Base-by-base conservation (phyloP, 345 rosid species). In the Noccaea caerulescens region DNA sequence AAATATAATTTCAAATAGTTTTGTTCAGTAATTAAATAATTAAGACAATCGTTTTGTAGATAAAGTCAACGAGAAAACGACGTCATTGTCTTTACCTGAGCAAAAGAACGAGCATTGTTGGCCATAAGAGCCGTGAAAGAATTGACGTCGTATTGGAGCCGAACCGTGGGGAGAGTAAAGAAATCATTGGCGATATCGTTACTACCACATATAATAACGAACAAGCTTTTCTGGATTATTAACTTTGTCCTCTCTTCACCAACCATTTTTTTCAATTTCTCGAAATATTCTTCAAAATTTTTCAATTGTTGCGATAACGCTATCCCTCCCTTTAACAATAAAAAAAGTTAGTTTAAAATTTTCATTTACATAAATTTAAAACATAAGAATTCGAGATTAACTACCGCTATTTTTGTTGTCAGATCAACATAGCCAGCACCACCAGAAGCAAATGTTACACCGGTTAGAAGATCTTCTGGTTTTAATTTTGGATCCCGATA, bases 371-470 rank as follows among this genome's bases (percentile, higher is more conserved):
- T 37, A 13, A 59, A n/a, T 10, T 7, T 23, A 56, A 38, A 23
- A 43, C 6, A 57, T 20, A 13, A 25, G 16, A 38, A 13, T 16
- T 47, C 2, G 36, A 27, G 16, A 65, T 8, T 73, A 55, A 10
- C 1, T 82, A 86, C 91, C 74, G 57, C 72, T 50, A 77, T 0
- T 62, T 73, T 13, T 8, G 89, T 5, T 11, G 94, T 82, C 53
- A 86, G 62, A 57, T 85, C 88, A 72, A 84, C 88, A 8, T 75
- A 88, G 18, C 94, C 94, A 34, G 78, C 4, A 3, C 68, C 89
- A 54, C 86, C 88, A 0, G 94, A 88, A 50, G 91, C 94, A 54
- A 88, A 88, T 63, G 83, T 82, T 9, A 89, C 96, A 6, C 92
- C 92, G 6, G 86, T 87, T 3, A 80, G 72, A 10, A 89, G 89